These are phyloP conservation scores for Paratinospora sagittata DNA, from an alignment of 164 flowering plant species.

Conservation along the genomic window DNA sequence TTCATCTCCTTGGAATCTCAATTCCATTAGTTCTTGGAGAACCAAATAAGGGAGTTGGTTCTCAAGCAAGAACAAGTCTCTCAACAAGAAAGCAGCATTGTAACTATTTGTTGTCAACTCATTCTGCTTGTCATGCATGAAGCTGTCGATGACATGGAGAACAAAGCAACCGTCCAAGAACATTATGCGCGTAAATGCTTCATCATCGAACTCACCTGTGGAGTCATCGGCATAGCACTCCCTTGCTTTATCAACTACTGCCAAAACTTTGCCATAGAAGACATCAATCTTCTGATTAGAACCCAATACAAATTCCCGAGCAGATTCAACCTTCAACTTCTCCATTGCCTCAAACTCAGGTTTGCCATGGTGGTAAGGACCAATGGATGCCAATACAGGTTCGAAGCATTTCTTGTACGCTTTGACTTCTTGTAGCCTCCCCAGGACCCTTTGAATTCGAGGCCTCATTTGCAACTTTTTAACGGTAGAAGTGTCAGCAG, in stretches of 20 bases:
- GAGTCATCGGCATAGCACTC: slow-evolving; percentile 12
- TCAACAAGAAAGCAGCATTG: background rate
- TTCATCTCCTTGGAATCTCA: background rate
- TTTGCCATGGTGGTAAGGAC: slow-evolving; percentile 27
- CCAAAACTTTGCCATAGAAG: slow-evolving; percentile 1
- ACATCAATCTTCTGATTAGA: too few relatives aligned
- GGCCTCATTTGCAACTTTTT: background rate
- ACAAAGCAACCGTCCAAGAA: slow-evolving; percentile 17
- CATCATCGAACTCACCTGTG: slow-evolving; percentile 1
- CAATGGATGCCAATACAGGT: slow-evolving; percentile 24
- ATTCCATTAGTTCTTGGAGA: background rate
- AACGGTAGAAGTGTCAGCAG: background rate
- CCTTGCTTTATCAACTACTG: background rate
- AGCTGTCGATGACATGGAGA: slow-evolving; percentile 2
- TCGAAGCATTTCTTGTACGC: slow-evolving; percentile 7
- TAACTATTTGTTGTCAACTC: background rate
- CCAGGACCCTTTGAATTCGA: background rate
- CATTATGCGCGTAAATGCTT: slow-evolving; percentile 11
- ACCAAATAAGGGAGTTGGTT: slow-evolving; percentile 19
- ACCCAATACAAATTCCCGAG: background rate
- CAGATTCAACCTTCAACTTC: slow-evolving; percentile 7
- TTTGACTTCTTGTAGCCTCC: background rate
- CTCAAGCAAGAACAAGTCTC: slow-evolving; percentile 22
- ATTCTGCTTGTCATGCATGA: background rate
- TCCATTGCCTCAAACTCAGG: slow-evolving; percentile 5